Evolutionary conservation across 768 basidiomycete genomes (phyloP), one percentile per base, ranked within the genome.

Genomic region (Trametes cingulata): DNA sequence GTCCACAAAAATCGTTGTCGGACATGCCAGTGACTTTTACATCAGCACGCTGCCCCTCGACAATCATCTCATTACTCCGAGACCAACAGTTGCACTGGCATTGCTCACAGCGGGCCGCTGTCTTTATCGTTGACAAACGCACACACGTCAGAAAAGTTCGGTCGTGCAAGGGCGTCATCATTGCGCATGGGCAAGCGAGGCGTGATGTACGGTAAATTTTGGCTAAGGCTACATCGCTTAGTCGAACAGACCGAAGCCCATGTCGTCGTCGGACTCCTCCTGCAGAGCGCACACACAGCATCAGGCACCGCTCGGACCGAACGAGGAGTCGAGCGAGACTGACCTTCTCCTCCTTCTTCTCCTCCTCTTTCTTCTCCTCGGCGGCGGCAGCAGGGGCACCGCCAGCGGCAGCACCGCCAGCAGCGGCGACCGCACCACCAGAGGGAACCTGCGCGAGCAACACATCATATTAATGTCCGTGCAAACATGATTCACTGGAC

Each of bases 201-300:
- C 45, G 37, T 42, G 42, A 56, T 39, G 46, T 52, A 66, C 33
- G 24, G 47, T 55, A 65, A 36, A 47, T 56, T 47, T 56, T 56
- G 46, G 58, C 56, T 58, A 65, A 37, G 43, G 59, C 47, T 61
- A 65, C 51, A 45, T 37, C 50, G 37, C 65, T 82, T 87, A 97
- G 82, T 97, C 95, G 83, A 97, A 97, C 65, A 97, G 85, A 80
- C 95, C 95, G 78, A 98, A 98, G 82, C 95, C 94, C 94, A 97
- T 97, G 79, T 97, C 95, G 69, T 97, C 95, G 82, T 96, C 94
- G 56, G 91, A 93, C 75, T 95, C 93, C 78, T 93, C 90, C 89
- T 93, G 73, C 35, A 42, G 29, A 27, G 35, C 51, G 3, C 58
- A 47, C 24, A 50, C 15, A 27, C 19, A 39, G 27, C 7, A 46